Base-by-base conservation (phyloP, 2,329 filamentous ascomycete genomes). In the Arthrobotrys iridis region DNA sequence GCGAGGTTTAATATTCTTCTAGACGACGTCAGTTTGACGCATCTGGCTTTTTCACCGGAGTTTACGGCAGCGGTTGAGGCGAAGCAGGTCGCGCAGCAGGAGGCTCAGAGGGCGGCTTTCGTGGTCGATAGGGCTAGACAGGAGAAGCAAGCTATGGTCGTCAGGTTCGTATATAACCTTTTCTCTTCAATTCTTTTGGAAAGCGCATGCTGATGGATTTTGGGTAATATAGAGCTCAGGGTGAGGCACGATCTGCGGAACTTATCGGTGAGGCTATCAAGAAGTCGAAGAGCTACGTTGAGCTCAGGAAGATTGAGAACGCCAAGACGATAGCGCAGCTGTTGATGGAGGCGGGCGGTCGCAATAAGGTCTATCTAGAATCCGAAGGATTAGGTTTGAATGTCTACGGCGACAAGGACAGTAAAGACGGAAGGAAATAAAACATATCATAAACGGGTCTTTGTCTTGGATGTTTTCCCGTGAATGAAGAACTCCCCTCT, bases 191-290 rank as follows among this genome's bases (percentile, higher is more conserved):
- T 22, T 40, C 22, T 1, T 18, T 18, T 5, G 6, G 30, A 24
- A n/a, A 18, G 7, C 15, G 52, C 7, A 10, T 50, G 30, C 45
- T 64, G 24, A 66, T n/a, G 11, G 11, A 6, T 41, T 8, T 55
- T 43, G n/a, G 3, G 18, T 13, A 45, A 63, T 43, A 60, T 26
- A 93, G 93, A 84, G 95, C 95, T 2, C 95, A 98, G 89, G 95
- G 95, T 93, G 95, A 99, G 85, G 95, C 95, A 57, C 92, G 95
- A 78, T 98, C 95, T 40, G 95, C 95, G 50, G 93, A 99, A 85
- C 90, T 99, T 78, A 97, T 99, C 81, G 95, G 95, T 84, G 95
- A 99, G 62, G 95, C 95, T 77, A 96, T 99, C 89, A 99, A 98
- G 92, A 99, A 98, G 91, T 96, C 88, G 86, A 91, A 93, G 85